Base-by-base conservation (phyloP, 1,139 yeast genomes). In the Lodderomyces elongisporus region DNA sequence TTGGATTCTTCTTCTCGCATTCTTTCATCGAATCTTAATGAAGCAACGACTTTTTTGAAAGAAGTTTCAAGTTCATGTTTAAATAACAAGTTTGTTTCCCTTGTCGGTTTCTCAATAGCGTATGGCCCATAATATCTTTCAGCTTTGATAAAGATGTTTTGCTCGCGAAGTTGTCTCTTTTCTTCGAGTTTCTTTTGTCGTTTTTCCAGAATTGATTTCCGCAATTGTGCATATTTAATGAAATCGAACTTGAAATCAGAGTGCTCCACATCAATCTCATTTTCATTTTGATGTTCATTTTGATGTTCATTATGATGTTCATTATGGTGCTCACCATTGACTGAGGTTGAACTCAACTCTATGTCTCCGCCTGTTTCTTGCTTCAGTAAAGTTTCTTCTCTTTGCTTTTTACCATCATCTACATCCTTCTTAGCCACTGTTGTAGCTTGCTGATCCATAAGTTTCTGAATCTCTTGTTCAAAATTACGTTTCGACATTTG, bases 171-270 rank as follows among this genome's bases (percentile, higher is more conserved):
- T 18, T 43, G 52, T 30, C 46, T 47, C 36, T 43, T 39, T 3
- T 17, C 18, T 20, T 38, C 34, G 3, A 22, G 14, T 20, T 26
- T 51, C 15, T 47, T 38, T 12, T 49, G 49, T 12, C 46, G 47
- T 12, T 48, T 39, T 17, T 53, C 45, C 14, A 36, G 36, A 5
- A 64, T 49, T 5, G 45, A 49, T 13, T 63, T 44, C 33, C 85
- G 59, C 30, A 65, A 64, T 9, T 60, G 55, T 0, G 85, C 79
- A 47, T 77, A 78, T 25, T 59, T 73, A 9, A 66, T 72, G 30
- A 81, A 65, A 52, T 81, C 81, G 41, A 79, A 73, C 31, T 60
- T 62, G 16, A 25, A 24, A 6, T 10, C 12, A 43, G 49, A 13
- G 46, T 46, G 9, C 16, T 45, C 53, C 6, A 45, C 47, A 28